phyloP scores from a whole-genome alignment of 495 filamentous ascomycete genomes.

The Podospora appendiculata region DNA sequence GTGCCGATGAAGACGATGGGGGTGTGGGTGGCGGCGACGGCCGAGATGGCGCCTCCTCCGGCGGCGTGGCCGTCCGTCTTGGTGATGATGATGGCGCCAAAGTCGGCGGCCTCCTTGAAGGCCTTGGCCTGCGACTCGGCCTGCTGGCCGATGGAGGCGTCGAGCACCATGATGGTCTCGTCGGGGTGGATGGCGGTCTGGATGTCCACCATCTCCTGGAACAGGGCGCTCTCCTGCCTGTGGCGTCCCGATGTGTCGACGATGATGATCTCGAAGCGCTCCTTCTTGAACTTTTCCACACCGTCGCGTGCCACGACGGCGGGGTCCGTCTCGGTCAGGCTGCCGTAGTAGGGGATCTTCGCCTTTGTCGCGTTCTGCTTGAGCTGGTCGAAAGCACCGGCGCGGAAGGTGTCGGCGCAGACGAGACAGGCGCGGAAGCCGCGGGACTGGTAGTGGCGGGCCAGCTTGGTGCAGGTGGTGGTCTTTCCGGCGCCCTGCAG shows the following conservation, averaged over 20 bases:
- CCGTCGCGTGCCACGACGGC: constrained; percentile 87
- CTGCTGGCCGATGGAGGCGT: constrained; percentile 91
- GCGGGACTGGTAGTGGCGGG: constrained; percentile 86
- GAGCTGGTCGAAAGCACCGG: constrained; percentile 95
- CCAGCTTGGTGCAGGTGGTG: constrained; percentile 95
- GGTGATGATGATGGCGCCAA: constrained; percentile 97
- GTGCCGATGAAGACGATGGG: constrained; percentile 98
- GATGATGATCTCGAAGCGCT: constrained; percentile 96
- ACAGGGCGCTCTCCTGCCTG: constrained; percentile 88
- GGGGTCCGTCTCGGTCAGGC: constrained; percentile 90
- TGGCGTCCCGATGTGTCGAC: constrained; percentile 95
- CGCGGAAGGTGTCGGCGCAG: constrained; percentile 97
- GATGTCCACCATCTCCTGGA: constrained; percentile 97
- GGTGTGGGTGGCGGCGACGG: constrained; percentile 91
- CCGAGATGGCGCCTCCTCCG: constrained; percentile 96
- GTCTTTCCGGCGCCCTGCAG: constrained; percentile 97
- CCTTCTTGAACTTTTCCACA: constrained; percentile 98
- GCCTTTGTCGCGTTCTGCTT: constrained; percentile 99
- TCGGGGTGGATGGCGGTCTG: constrained; percentile 85
- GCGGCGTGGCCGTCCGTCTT: constrained; percentile 96
- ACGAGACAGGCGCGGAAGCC: constrained; percentile 94
- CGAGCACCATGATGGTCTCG: constrained; percentile 97
- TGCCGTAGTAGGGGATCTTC: constrained; percentile 97
- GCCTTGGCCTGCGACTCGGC: constrained; percentile 91
- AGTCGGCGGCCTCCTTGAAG: constrained; percentile 96